Evolutionary conservation across 495 filamentous ascomycete species (phyloP), one percentile per base, ranked within the genome.

Genomic region (Recurvomyces mirabilis): DNA sequence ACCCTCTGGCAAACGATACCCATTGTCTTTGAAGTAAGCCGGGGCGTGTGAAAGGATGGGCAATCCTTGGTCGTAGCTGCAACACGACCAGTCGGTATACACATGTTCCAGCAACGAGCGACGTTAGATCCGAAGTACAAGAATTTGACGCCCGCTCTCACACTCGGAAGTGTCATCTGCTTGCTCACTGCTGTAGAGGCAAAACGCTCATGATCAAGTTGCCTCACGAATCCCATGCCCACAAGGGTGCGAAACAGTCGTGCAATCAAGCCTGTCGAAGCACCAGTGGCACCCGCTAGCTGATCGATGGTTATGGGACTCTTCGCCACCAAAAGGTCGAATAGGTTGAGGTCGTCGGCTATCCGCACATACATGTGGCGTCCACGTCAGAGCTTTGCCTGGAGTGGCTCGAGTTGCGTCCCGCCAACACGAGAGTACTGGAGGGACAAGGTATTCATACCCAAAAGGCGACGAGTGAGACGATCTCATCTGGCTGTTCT

Each of bases 301-400:
- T 41, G 15, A 10, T 24, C 14, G 28, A 30, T 32, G 1, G 45
- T 41, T 26, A 17, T 25, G 2, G 45, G 32, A 14, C 26, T 33
- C 14, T 29, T 12, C 21, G 31, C 36, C 5, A 48, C 21, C n/a
- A n/a, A n/a, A 13, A 48, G 45, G n/a, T 48, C 45, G 45, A 41
- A 48, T 12, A 48, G 18, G n/a, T 24, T 20, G 5, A 48, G 38
- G 11, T 48, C 45, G 24, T 48, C 37, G 4, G 45, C 45, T 1
- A 48, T n/a, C 13, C 37, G 45, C 12, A 48, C 37, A 38, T 29
- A 39, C 45, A 48, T 48, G 32, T 37, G n/a, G 15, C 34, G 34
- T 14, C 34, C 34, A 13, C n/a, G n/a, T n/a, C n/a, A n/a, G n/a
- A n/a, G n/a, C n/a, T n/a, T n/a, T n/a, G n/a, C n/a, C n/a, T n/a